Base-by-base conservation (phyloP, 1,139 yeast genomes). In the Wickerhamomyces sp. region DNA sequence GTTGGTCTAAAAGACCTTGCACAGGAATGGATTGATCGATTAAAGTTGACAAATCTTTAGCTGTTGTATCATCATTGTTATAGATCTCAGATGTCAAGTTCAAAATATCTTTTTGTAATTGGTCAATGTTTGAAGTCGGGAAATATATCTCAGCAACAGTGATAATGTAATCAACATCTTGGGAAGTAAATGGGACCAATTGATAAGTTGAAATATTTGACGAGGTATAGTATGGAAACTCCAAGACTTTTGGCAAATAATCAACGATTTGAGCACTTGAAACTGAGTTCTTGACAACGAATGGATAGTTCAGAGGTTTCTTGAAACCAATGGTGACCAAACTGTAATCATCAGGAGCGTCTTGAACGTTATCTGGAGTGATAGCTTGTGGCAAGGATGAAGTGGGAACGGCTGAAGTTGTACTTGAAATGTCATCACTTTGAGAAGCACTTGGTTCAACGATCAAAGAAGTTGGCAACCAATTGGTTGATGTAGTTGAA, bases 141-240 rank as follows among this genome's bases (percentile, higher is more conserved):
- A 79, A 81, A 52, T 78, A 81, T 35, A 81, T 83, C 55, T 79
- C 85, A 14, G 91, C 91, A 41, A 83, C 83, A 1, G 89, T 78
- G 37, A 81, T 79, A 30, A 82, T 70, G 55, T 82, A 82, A 36
- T 58, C 59, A 30, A 61, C 60, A 11, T 57, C 57, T 1, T 58
- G 31, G 3, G 83, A 71, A 4, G 76, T 66, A 51, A 72, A 78
- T 27, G 93, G 91, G 38, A 80, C 75, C 49, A 83, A 66, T 57
- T 78, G 73, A 42, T 64, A 63, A 27, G 81, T 85, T 6, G 74
- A 54, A 16, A 79, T 72, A 28, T 70, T 62, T 1, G 59, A 45
- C 29, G 58, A 55, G 15, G 55, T 42, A 7, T 51, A 52, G 16
- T 61, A 79, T 44, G 87, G 81, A 51, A 55, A 67, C 4, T 59